Base-by-base conservation (phyloP, 441 rosid species). In the Cnidoscolus chayamansa region DNA sequence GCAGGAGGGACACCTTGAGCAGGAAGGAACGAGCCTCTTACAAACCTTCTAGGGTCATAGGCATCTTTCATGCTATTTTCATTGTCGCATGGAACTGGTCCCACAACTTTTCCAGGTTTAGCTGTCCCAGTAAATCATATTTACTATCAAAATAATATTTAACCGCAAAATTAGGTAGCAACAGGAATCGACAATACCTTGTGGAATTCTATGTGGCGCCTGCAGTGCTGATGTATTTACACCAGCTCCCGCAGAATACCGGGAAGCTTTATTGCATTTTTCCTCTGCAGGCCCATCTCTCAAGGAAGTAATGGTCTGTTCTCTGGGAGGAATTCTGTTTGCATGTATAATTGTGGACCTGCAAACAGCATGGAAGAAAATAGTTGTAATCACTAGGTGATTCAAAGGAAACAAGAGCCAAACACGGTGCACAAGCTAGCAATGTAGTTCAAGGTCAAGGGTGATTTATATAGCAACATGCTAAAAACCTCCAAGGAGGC, bases 331-430 rank as follows among this genome's bases (percentile, higher is more conserved):
- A 62, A 81, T 55, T 35, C 85, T 45, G 59, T 79, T 89, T 60
- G 98, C 86, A 79, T 88, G 95, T 65, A 94, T 86, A 73, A 90
- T 77, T 35, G 97, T 88, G 72, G 98, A 90, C 84, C 98, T 91
- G 87, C 78, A 82, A 76, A 45, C 48, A n/a, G 9, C 13, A 25
- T 45, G 48, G 19, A 10, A 51, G 62, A 10, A 32, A 63, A 72
- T 10, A 62, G 1, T 35, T 54, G 0, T 56, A 25, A 45, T 7
- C 58, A 37, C 48, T 12, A 7, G 49, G 7, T 30, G 7, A 63
- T 63, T 15, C 31, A 43, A 40, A 40, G 45, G 45, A 40, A 40
- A 40, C 45, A 40, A 40, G 6, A 7, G 45, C 45, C 45, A 40
- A 40, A 3, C 45, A 40, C 45, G 6, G 6, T 3, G 45, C 45